phyloP scores from a whole-genome alignment of 129 eudicot species.

The Daucus carota region DH1_v3.0 NC_030383.2:8044001-8044500 shows the following conservation, averaged over 20 bases:
- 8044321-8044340: neutral
- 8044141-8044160: slow-evolving; percentile 81
- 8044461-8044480: neutral
- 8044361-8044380: no score
- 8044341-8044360: no score
- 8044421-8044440: neutral
- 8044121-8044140: slow-evolving; percentile 67
- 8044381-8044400: no score
- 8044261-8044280: neutral
- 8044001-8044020: no score
- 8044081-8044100: slow-evolving; percentile 44
- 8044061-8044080: neutral
- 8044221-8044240: slow-evolving; percentile 56
- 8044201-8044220: slow-evolving; percentile 81
- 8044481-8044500: neutral
- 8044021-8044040: neutral
- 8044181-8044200: slow-evolving; percentile 48
- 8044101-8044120: slow-evolving; percentile 41
- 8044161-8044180: slow-evolving; percentile 67
- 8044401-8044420: no score
- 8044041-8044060: neutral
- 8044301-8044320: neutral
- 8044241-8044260: neutral
- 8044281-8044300: neutral
- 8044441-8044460: no score